A percentile compares a stretch with the other conserved stretches of the same genome.
These are phyloP conservation scores for Bjerkandera adusta DNA, from an alignment of 1,284 basidiomycete species.

Conservation along the genomic window DNA sequence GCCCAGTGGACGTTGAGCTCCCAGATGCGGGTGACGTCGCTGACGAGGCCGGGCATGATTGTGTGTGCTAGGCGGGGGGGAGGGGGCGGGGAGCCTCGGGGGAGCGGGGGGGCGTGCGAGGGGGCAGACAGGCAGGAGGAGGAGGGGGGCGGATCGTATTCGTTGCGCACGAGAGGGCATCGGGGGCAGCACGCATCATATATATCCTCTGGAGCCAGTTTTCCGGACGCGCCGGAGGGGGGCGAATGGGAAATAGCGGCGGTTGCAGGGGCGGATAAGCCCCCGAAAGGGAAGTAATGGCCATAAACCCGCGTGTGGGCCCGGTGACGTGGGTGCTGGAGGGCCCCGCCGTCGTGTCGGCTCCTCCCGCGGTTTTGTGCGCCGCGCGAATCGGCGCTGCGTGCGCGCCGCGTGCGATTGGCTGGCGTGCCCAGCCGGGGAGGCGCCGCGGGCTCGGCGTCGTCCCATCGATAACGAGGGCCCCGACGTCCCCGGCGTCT, in stretches of 20 bases:
- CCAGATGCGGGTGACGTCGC: conserved; percentile 67
- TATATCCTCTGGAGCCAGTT: not conserved
- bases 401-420: no score
- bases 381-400: no score
- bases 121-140: not conserved
- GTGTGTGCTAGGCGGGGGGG: conserved; percentile 1
- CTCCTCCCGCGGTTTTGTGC: no score
- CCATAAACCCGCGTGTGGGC: no score
- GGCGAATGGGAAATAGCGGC: no score
- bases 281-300: no score
- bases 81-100: not conserved
- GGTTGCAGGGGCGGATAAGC: no score
- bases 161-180: not conserved
- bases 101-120: not conserved
- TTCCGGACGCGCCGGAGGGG: no score
- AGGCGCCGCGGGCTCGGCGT: not conserved
- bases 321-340: no score
- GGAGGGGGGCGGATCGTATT: not conserved
- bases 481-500: not conserved
- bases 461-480: conserved; percentile 3
- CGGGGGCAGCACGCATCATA: not conserved
- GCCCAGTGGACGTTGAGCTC: conserved; percentile 63
- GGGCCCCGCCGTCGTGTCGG: no score
- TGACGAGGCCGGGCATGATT: conserved; percentile 50
- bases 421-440: not conserved